These are phyloP conservation scores for Funneliformis caledonium DNA, from an alignment of 371 early-diverging fungal species.

Conservation along the genomic window DNA sequence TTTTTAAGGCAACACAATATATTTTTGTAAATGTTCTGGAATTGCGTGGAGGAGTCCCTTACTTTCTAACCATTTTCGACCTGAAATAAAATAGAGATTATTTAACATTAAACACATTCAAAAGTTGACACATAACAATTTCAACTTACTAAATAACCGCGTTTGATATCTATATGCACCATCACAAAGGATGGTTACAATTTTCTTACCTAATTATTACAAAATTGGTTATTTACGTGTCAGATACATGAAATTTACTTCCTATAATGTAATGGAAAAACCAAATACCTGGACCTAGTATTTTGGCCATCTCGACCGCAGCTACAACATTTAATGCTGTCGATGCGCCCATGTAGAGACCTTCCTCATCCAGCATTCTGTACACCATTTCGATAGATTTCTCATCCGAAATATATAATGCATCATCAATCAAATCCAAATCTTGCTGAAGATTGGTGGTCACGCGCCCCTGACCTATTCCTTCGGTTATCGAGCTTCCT, in stretches of 20 bases:
- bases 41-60: constrained; percentile 80
- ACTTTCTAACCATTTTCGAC: constrained; percentile 79
- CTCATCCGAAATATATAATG: constrained; percentile 82
- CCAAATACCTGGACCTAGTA: constrained; percentile 71
- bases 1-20: constrained; percentile 68
- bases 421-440: constrained; percentile 79
- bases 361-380: constrained; percentile 90
- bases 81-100: constrained; percentile 35
- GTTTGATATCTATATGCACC: constrained; percentile 94
- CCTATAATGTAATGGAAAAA: background rate
- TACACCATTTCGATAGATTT: constrained; percentile 84
- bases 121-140: background rate
- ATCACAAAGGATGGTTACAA: constrained; percentile 90
- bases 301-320: constrained; percentile 91
- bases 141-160: constrained; percentile 77
- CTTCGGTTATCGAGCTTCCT: constrained; percentile 85
- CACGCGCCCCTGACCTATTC: constrained; percentile 95
- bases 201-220: constrained; percentile 56
- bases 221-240: background rate
- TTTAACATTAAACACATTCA: constrained; percentile 8
- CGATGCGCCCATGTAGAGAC: constrained; percentile 91
- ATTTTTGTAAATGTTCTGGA: constrained; percentile 84
- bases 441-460: constrained; percentile 88
- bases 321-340: constrained; percentile 92
- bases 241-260: background rate